Percentiles rank a stretch among this genome's conserved stretches.
Evolutionary conservation across 257 asterid species (phyloP).

Genomic region (Craterostigma plantagineum): DNA sequence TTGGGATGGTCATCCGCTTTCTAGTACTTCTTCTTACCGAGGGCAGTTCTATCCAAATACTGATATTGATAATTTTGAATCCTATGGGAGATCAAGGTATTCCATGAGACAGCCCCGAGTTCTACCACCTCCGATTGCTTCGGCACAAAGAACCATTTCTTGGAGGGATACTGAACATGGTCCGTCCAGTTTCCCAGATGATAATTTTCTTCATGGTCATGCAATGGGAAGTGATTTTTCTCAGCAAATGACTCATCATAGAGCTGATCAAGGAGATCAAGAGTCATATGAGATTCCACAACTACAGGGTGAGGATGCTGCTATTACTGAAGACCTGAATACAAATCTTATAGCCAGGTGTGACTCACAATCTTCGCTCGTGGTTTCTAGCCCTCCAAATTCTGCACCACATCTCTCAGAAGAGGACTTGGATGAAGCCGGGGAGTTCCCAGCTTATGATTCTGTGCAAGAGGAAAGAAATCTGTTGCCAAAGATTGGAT

Average conservation of each 20-base stretch:
- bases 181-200: slow-evolving; percentile 29
- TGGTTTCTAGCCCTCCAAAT: slow-evolving; percentile 90
- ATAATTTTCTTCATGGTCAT: slow-evolving; percentile 17
- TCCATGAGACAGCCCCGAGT: slow-evolving; percentile 90
- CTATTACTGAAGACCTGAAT: slow-evolving; percentile 26
- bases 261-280: slow-evolving; percentile 30
- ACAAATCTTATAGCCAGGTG: slow-evolving; percentile 30
- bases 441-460: slow-evolving; percentile 43
- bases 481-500: slow-evolving; percentile 18
- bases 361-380: slow-evolving; percentile 92
- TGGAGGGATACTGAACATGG: slow-evolving; percentile 26
- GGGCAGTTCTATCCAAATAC: slow-evolving; percentile 41
- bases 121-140: slow-evolving; percentile 70
- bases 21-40: slow-evolving; percentile 31
- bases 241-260: slow-evolving; percentile 27
- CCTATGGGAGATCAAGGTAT: slow-evolving; percentile 73
- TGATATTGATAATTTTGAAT: slow-evolving; percentile 43
- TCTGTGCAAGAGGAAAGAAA: slow-evolving; percentile 26
- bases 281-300: slow-evolving; percentile 27
- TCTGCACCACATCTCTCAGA: slow-evolving; percentile 90
- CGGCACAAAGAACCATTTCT: slow-evolving; percentile 38
- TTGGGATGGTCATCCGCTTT: slow-evolving; percentile 39
- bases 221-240: slow-evolving; percentile 27
- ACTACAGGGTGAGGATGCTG: slow-evolving; percentile 22
- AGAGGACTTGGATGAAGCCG: slow-evolving; percentile 85